Percentiles rank a stretch among this genome's conserved stretches.
phyloP scores from a whole-genome alignment of 2,329 filamentous ascomycete genomes.

The Arthrobotrys iridis region DNA sequence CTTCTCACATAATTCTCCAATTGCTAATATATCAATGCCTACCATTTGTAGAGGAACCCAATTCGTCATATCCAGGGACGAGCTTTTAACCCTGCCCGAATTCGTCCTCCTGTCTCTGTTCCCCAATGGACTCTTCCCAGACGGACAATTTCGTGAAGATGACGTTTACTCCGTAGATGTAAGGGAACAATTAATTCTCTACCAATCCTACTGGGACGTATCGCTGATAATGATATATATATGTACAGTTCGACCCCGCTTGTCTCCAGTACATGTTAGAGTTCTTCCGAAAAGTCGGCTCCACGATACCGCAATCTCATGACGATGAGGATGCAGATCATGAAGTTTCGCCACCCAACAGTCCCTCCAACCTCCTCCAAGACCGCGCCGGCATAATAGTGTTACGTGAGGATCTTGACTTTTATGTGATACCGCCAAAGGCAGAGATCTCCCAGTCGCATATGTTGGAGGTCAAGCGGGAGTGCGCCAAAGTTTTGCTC shows the following conservation, averaged over 20 bases:
- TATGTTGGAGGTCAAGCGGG: conserved; percentile 96
- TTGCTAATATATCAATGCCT: conserved; percentile 56
- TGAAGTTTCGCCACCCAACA: conserved; percentile 63
- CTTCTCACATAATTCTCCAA: conserved; percentile 55
- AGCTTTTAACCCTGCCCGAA: conserved; percentile 92
- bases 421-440: conserved; percentile 91
- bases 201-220: conserved; percentile 18
- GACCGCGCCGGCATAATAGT: conserved; percentile 96
- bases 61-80: conserved; percentile 93
- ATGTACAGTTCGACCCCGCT: conserved; percentile 87
- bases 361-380: conserved; percentile 73
- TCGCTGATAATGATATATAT: conserved; percentile 55
- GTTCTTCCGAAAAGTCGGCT: conserved; percentile 94
- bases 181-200: conserved; percentile 65
- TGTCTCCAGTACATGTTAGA: conserved; percentile 99
- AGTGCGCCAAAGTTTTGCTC: conserved; percentile 84
- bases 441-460: conserved; percentile 84
- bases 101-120: conserved; percentile 98
- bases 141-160: conserved; percentile 91
- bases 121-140: conserved; percentile 95
- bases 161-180: conserved; percentile 98
- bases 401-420: conserved; percentile 92
- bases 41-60: conserved; percentile 80
- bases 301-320: conserved; percentile 80
- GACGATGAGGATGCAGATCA: conserved; percentile 71